Base-by-base conservation (phyloP, 164 flowering plant species). In the Echeveria elegans region DNA sequence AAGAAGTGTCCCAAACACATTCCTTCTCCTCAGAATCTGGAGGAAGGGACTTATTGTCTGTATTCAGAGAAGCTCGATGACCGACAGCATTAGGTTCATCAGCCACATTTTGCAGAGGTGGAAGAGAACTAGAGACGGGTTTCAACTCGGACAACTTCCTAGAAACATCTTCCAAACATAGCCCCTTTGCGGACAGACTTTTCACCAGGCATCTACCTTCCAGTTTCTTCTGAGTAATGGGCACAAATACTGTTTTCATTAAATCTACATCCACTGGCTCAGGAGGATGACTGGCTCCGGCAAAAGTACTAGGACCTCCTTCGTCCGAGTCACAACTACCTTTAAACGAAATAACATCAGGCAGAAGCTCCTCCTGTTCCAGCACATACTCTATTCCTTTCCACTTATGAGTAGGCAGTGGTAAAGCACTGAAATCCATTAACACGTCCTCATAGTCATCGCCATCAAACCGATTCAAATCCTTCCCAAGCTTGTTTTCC, bases 1-100 rank as follows among this genome's bases (percentile, higher is more conserved):
- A 83, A 64, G 94, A 92, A 76, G 92, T 84, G 82, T 92, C 98
- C 98, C 98, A 92, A 31, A 89, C 82, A 69, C 95, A 88, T 73
- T 88, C 98, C 75, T 81, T 84, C 73, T 92, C 96, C 15, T 86
- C 91, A 30, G 90, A 72, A 59, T 83, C 90, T 2, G 70, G 80
- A 3, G 81, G 81, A 65, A 76, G 75, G 47, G 81, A 70, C 66
- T 64, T 78, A 28, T 83, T 89, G 47, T n/a, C n/a, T n/a, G 82
- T 78, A 66, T 80, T 83, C 36, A 82, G 88, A 56, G 88, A 84
- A 29, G 85, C 87, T 36, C 83, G 82, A 66, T 71, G 71, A 52
- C 78, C 79, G n/a, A 75, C 6, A 8, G 85, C 86, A 73, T 71
- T 77, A 21, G 79, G 78, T 78, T 86, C 95, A 72, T 87, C 96